Conservation (phyloP, 768 basidiomycete species). For the Tricholoma hemisulphureum region DNA sequence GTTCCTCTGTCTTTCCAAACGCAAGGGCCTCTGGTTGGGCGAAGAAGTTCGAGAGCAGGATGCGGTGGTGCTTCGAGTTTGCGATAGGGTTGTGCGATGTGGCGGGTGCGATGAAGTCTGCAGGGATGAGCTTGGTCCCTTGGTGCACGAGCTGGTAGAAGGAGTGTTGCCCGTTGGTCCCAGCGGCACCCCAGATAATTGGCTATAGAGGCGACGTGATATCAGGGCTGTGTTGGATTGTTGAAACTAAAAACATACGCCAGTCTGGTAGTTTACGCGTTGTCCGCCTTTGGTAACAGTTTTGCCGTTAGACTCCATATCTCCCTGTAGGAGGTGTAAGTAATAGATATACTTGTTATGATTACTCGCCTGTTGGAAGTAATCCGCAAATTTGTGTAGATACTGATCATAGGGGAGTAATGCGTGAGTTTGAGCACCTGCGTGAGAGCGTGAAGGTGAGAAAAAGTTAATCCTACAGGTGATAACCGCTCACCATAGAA, state of each 20-base stretch:
- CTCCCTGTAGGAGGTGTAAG: slow-evolving; percentile 51
- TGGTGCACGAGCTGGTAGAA: slow-evolving; percentile 98
- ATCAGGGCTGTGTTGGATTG: not conserved
- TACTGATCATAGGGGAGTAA: slow-evolving; percentile 99
- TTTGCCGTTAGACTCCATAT: slow-evolving; percentile 99
- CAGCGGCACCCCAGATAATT: slow-evolving; percentile 98
- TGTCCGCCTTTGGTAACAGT: slow-evolving; percentile 91
- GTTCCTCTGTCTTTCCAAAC: slow-evolving; percentile 93
- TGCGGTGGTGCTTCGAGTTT: slow-evolving; percentile 91
- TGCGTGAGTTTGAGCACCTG: slow-evolving; percentile 90
- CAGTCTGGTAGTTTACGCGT: slow-evolving; percentile 94
- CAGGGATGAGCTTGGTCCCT: slow-evolving; percentile 88
- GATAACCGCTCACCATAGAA: slow-evolving; percentile 65
- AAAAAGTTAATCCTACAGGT: not conserved
- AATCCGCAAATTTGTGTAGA: slow-evolving; percentile 98
- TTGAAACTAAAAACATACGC: slow-evolving; percentile 50
- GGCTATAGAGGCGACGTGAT: slow-evolving; percentile 48
- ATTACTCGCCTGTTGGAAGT: slow-evolving; percentile 84
- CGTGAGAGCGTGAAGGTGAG: slow-evolving; percentile 7
- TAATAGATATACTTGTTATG: not conserved
- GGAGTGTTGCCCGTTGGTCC: slow-evolving; percentile 98
- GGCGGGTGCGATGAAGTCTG: slow-evolving; percentile 89
- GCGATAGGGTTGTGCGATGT: slow-evolving; percentile 88
- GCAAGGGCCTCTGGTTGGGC: slow-evolving; percentile 97
- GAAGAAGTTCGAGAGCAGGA: slow-evolving; percentile 96